Evolutionary conservation across 192 early-diverging fungal species (phyloP).

Genomic region (Chytriomyces sp.): DNA sequence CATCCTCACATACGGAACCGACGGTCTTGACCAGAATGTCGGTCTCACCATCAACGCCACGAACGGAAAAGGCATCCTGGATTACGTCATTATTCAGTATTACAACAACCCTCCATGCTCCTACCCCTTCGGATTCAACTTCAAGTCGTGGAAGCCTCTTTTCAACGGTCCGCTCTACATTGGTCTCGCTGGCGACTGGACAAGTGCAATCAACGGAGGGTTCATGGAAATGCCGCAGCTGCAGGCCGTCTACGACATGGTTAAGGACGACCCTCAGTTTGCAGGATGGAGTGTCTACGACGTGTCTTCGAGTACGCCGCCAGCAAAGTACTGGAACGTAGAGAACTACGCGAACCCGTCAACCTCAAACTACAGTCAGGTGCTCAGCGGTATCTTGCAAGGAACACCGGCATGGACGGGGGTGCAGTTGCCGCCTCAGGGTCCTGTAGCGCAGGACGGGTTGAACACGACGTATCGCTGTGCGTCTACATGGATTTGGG

Average conservation of each 20-base stretch:
- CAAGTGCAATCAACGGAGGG: constrained; percentile 9
- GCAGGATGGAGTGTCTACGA: constrained; percentile 3
- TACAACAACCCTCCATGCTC: constrained; percentile 29
- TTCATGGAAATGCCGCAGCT: constrained; percentile 1
- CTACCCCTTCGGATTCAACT: constrained; percentile 19
- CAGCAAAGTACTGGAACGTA: too few species aligned
- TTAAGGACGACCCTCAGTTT: constrained; percentile 5
- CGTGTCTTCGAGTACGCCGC: not conserved
- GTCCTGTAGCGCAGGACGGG: too few species aligned
- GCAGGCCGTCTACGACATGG: constrained; percentile 14
- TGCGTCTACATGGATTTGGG: too few species aligned
- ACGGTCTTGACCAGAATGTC: constrained; percentile 8
- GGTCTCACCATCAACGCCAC: not conserved
- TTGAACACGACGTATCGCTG: too few species aligned
- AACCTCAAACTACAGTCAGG: too few species aligned
- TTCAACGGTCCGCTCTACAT: not conserved
- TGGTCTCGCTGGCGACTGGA: constrained; percentile 3
- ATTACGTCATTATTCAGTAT: constrained; percentile 28
- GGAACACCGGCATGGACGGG: too few species aligned
- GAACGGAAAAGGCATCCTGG: not conserved
- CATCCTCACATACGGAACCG: constrained; percentile 5
- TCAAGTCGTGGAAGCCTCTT: not conserved
- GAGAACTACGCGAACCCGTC: too few species aligned
- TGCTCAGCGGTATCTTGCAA: too few species aligned
- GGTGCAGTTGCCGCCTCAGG: too few species aligned